Base-by-base conservation (phyloP, 257 asterid species). In the Penstemon newberryi region DNA sequence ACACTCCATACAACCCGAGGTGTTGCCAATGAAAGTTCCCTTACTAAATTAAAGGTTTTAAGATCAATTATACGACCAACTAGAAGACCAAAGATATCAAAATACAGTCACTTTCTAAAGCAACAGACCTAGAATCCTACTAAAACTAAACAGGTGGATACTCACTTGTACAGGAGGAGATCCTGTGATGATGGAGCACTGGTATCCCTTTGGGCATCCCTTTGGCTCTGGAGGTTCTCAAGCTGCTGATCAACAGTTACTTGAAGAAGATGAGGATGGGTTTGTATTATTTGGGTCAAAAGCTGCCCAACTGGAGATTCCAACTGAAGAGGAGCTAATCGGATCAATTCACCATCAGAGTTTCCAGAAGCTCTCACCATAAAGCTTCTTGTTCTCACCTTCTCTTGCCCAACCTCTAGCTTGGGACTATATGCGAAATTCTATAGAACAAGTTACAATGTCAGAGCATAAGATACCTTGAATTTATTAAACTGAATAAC, bases 241-340 rank as follows among this genome's bases (percentile, higher is more conserved):
- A 92, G 98, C 89, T 90, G 93, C 81, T 92, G 88, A 70, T 92
- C 98, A 46, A 87, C 89, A 56, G 98, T 84, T 56, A 85, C 88
- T 55, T 83, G 79, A 54, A 86, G 88, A 69, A 92, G 83, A 78
- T 88, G 97, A 1, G 97, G 98, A 75, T 83, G 90, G 33, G 86
- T 92, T 71, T 78, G 91, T 59, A 82, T 65, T 60, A 88, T 83
- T 71, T 92, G 86, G 52, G 79, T 68, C 85, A 92, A 81, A 74
- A 87, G 86, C 77, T 85, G 96, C 68, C 98, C 98, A 69, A 86
- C 85, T n/a, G 98, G 84, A 33, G 98, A 81, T 77, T 83, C 93
- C 70, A 92, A 80, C 77, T 80, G 84, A 72, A 88, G 81, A 70
- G 98, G 98, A 77, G 93, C 92, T 79, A 77, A 44, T 5, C 90